Conservation (phyloP, 805 yeast genomes). For the Wickerhamomyces kurtzmanii region DNA sequence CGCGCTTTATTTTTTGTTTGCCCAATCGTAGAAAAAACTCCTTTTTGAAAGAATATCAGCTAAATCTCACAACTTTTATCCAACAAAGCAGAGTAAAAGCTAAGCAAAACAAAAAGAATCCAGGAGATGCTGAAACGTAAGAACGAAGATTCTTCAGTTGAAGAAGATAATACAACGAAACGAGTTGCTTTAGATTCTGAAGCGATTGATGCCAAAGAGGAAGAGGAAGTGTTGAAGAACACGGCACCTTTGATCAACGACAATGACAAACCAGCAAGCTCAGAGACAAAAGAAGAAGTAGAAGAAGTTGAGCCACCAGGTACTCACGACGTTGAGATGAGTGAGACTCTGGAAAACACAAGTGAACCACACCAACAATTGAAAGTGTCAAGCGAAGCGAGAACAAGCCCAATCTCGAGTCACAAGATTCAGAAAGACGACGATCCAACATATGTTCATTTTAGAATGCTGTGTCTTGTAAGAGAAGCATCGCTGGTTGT, state of each 20-base stretch:
- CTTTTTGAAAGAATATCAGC: no score
- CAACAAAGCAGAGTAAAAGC: no score
- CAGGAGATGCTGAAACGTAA: conserved; percentile 41
- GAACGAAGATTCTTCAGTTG: conserved; percentile 44
- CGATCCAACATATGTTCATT: conserved; percentile 53
- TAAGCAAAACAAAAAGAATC: no score
- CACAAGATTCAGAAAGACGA: conserved; percentile 24
- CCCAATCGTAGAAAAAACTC: no score
- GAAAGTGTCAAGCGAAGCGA: conserved; percentile 1
- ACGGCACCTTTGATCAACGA: conserved; percentile 7
- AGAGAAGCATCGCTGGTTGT: conserved; percentile 70
- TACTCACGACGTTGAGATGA: conserved; percentile 2
- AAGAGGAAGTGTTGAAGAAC: conserved; percentile 28
- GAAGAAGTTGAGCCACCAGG: conserved; percentile 1
- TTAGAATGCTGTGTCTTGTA: conserved; percentile 68
- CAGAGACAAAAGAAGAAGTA: conserved; percentile 5
- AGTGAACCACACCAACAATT: conserved; percentile 1
- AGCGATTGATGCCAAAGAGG: conserved; percentile 32
- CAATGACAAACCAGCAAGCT: conserved; percentile 1
- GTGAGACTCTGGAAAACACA: conserved; percentile 1
- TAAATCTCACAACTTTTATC: no score
- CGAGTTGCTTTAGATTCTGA: conserved; percentile 66
- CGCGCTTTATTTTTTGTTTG: no score
- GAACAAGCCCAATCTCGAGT: conserved; percentile 6
- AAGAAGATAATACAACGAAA: conserved; percentile 38